Conservation (phyloP, 306 rosid genomes). For the Betula pendula region DNA sequence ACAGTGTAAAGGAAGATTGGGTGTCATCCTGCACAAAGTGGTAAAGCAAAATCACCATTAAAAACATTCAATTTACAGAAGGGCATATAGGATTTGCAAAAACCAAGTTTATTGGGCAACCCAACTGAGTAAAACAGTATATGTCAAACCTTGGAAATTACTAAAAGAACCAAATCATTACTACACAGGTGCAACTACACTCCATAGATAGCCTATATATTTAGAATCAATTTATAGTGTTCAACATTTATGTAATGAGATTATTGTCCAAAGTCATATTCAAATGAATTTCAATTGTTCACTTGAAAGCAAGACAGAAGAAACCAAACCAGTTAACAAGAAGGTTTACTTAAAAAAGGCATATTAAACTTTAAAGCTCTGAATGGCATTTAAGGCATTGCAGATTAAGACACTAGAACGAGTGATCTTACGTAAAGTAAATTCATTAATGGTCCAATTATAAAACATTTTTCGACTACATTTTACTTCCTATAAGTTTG, state of each 20-base stretch:
- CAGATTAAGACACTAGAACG: neutral
- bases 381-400: neutral
- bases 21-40: constrained; percentile 62
- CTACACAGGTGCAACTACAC: neutral
- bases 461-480: neutral
- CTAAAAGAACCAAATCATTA: constrained; percentile 13
- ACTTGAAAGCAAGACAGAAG: neutral
- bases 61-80: constrained; percentile 4
- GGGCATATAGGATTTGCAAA: neutral
- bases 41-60: constrained; percentile 2
- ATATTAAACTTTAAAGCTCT: neutral
- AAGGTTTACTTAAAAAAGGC: neutral
- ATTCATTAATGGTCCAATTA: constrained; percentile 10
- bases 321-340: constrained; percentile 2
- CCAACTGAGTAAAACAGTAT: neutral
- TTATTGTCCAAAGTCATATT: neutral
- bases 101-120: neutral
- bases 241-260: neutral
- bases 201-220: neutral
- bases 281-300: neutral
- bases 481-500: neutral
- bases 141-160: constrained; percentile 2
- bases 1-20: constrained; percentile 56
- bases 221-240: neutral
- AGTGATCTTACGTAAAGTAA: neutral